Conservation (phyloP, 495 filamentous ascomycete species). For the Tuber melanosporum region DNA sequence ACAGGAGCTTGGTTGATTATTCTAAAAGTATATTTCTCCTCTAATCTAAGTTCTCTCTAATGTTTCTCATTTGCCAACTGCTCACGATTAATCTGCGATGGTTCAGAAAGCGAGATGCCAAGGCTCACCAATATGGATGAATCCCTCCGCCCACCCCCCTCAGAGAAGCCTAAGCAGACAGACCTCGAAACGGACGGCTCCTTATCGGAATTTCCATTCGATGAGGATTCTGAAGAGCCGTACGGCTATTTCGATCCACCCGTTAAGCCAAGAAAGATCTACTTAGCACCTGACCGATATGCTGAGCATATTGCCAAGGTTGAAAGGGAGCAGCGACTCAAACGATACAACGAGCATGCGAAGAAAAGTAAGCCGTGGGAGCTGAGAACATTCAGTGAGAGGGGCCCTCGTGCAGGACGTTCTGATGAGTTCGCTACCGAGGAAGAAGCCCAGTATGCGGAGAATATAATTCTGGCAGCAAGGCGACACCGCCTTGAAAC, state of each 20-base stretch:
- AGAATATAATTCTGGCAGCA: neutral
- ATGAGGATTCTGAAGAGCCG: neutral
- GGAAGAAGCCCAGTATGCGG: neutral
- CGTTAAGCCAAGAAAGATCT: neutral
- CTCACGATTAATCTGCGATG: neutral
- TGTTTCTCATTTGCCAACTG: neutral
- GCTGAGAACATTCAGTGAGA: neutral
- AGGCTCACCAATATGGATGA: neutral
- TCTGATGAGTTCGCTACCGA: neutral
- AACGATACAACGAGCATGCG: neutral
- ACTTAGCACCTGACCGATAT: neutral
- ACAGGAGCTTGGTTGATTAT: neutral
- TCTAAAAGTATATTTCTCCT: neutral
- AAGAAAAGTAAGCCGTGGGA: neutral
- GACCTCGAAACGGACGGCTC: neutral
- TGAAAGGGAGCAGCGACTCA: neutral
- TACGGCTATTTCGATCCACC: neutral
- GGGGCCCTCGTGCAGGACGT: neutral
- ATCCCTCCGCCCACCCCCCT: neutral
- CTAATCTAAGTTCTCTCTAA: neutral
- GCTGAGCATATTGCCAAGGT: neutral
- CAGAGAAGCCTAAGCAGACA: neutral
- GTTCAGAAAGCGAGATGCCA: neutral
- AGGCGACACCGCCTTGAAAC: neutral
- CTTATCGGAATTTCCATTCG: neutral